Evolutionary conservation across 192 early-diverging fungal species (phyloP).

Genomic region (Obelidium mucronatum): DNA sequence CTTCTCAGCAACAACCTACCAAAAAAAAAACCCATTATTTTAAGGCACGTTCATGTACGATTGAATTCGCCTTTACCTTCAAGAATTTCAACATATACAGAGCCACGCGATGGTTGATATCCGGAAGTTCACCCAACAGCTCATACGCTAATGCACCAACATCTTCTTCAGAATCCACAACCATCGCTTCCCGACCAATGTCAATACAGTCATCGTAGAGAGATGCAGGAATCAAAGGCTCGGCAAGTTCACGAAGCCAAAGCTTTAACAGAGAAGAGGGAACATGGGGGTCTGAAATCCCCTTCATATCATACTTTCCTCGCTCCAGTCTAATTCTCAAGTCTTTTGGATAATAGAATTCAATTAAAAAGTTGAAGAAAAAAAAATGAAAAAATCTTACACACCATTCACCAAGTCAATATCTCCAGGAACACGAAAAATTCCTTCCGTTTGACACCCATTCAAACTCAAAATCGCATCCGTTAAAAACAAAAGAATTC

Average conservation of each 20-base stretch:
- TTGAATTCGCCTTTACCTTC: conserved; percentile 51
- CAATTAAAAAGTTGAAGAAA: conserved; percentile 2
- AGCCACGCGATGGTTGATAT: conserved; percentile 74
- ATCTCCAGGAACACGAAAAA: conserved; percentile 96
- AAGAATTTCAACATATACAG: conserved; percentile 85
- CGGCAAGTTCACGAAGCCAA: conserved; percentile 93
- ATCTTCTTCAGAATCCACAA: conserved; percentile 54
- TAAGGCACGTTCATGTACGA: background rate
- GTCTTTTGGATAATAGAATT: conserved; percentile 41
- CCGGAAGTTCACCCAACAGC: conserved; percentile 46
- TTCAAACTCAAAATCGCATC: conserved; percentile 76
- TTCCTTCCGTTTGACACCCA: conserved; percentile 86
- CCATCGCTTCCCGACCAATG: conserved; percentile 50
- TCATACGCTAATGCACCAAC: conserved; percentile 44
- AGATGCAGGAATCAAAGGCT: conserved; percentile 85
- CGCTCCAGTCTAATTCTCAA: conserved; percentile 85
- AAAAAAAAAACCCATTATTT: background rate
- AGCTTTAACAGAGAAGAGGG: conserved; percentile 90
- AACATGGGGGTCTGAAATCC: conserved; percentile 86
- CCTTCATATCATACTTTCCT: conserved; percentile 73
- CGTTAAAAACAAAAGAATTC: conserved; percentile 82
- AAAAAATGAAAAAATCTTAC: too few relatives aligned
- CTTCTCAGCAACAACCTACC: conserved; percentile 75
- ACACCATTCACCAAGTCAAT: conserved; percentile 81
- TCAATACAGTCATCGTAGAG: conserved; percentile 82